Percentiles rank a stretch among this genome's conserved stretches.
phyloP scores from a whole-genome alignment of 1,284 basidiomycete genomes.

The Phaffia rhodozyma region DNA sequence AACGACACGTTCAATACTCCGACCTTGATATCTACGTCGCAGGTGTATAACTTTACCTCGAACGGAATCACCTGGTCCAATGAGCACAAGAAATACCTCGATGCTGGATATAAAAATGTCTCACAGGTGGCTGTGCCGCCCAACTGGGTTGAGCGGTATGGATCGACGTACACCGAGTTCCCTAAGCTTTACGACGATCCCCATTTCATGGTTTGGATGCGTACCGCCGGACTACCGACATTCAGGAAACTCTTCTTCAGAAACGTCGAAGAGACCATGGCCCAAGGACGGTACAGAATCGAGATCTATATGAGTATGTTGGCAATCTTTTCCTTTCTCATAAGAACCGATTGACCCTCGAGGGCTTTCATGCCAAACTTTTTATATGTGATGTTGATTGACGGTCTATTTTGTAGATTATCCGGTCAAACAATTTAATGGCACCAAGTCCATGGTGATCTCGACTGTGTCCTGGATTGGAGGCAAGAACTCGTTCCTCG shows the following conservation, averaged over 20 bases:
- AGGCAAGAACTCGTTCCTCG: conserved; percentile 93
- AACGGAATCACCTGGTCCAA: conserved; percentile 87
- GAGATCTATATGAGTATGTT: conserved; percentile 63
- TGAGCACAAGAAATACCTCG: conserved; percentile 78
- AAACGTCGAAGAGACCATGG: conserved; percentile 68
- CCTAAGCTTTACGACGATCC: conserved; percentile 71
- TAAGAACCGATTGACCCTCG: conserved; percentile 27
- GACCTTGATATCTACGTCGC: conserved; percentile 29
- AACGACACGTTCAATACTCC: conserved; percentile 51
- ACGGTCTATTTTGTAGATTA: conserved; percentile 51
- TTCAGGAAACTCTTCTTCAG: conserved; percentile 91
- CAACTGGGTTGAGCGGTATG: conserved; percentile 67
- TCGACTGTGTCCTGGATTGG: conserved; percentile 97
- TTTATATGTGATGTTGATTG: not conserved
- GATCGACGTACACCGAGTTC: conserved; percentile 60
- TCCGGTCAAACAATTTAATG: conserved; percentile 80
- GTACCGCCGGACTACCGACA: conserved; percentile 88
- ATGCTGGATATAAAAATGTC: conserved; percentile 45
- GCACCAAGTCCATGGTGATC: conserved; percentile 93
- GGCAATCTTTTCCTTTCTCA: not conserved
- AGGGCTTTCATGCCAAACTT: not conserved
- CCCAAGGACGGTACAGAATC: conserved; percentile 63
- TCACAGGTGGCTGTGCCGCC: conserved; percentile 75
- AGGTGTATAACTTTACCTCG: conserved; percentile 64
- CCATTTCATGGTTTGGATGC: conserved; percentile 99